phyloP scores from a whole-genome alignment of 2,329 filamentous ascomycete genomes.

The Colletotrichum ledebouriae region DNA sequence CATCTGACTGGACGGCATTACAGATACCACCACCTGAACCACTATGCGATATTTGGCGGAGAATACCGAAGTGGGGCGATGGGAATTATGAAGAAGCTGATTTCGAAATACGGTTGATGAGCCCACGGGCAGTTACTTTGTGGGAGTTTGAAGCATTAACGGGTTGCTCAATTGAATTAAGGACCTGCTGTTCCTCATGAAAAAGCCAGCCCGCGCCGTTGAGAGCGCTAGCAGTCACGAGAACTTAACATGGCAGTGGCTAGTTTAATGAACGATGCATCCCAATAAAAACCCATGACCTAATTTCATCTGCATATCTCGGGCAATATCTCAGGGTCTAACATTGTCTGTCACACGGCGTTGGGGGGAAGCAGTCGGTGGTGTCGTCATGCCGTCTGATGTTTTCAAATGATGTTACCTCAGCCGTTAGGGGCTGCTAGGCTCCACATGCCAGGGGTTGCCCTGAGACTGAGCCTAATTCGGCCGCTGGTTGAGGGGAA shows the following conservation, averaged over 20 bases:
- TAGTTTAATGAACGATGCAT: constrained; percentile 12
- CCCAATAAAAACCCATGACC: not conserved
- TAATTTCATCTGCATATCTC: not conserved
- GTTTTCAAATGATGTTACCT: constrained; percentile 13
- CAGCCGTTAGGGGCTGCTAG: constrained; percentile 19
- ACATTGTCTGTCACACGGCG: not conserved
- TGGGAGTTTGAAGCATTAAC: no score
- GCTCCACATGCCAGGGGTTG: constrained; percentile 41
- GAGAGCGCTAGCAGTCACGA: constrained; percentile 1
- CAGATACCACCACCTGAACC: constrained; percentile 92
- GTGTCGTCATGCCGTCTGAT: constrained; percentile 40
- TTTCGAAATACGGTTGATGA: constrained; percentile 75
- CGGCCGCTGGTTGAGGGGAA: constrained; percentile 16
- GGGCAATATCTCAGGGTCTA: not conserved
- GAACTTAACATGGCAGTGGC: not conserved
- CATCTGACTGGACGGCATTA: constrained; percentile 42
- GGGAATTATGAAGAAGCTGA: constrained; percentile 81
- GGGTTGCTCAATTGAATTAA: constrained; percentile 1
- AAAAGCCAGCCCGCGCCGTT: constrained; percentile 36
- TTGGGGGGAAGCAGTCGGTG: constrained; percentile 5
- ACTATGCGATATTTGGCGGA: constrained; percentile 86
- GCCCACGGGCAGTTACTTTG: not conserved
- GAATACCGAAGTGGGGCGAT: constrained; percentile 83
- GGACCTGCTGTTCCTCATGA: constrained; percentile 20
- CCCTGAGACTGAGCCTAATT: constrained; percentile 34